Conservation (phyloP, 2,329 filamentous ascomycete genomes). For the Monosporascus sp. region DNA sequence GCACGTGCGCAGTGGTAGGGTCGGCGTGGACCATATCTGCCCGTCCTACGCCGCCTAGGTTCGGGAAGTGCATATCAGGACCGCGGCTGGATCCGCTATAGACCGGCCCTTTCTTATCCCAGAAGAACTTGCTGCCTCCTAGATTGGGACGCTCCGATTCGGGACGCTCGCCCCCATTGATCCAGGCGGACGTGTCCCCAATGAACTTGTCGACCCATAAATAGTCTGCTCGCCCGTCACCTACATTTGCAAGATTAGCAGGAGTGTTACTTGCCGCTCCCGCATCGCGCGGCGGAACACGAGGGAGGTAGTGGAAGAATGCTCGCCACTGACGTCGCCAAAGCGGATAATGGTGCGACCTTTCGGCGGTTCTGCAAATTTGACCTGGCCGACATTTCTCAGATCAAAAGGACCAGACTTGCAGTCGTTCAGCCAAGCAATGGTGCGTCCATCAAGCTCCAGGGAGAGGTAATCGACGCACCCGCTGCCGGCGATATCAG, state of each 20-base stretch:
- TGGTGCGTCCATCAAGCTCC: background rate
- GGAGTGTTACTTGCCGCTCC: background rate
- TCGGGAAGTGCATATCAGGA: background rate
- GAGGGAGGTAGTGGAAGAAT: background rate
- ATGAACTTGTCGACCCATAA: constrained; percentile 4
- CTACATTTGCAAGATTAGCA: background rate
- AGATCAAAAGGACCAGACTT: background rate
- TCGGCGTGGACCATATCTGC: too few relatives aligned
- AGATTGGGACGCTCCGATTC: background rate
- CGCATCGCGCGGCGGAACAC: too few relatives aligned
- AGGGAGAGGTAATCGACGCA: constrained; percentile 2
- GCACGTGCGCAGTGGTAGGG: too few relatives aligned
- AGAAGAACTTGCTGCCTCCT: background rate
- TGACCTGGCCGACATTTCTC: background rate
- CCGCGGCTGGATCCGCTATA: constrained; percentile 1
- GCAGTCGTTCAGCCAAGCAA: background rate
- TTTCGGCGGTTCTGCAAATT: background rate
- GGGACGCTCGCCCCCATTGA: background rate
- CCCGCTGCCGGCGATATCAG: background rate
- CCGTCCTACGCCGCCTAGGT: background rate
- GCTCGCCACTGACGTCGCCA: constrained; percentile 1
- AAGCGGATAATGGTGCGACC: constrained; percentile 1
- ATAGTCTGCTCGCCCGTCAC: background rate
- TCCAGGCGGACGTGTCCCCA: constrained; percentile 1
- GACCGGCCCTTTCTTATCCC: background rate